Conservation (phyloP, 257 asterid genomes). For the Ocimum tenuiflorum region DNA sequence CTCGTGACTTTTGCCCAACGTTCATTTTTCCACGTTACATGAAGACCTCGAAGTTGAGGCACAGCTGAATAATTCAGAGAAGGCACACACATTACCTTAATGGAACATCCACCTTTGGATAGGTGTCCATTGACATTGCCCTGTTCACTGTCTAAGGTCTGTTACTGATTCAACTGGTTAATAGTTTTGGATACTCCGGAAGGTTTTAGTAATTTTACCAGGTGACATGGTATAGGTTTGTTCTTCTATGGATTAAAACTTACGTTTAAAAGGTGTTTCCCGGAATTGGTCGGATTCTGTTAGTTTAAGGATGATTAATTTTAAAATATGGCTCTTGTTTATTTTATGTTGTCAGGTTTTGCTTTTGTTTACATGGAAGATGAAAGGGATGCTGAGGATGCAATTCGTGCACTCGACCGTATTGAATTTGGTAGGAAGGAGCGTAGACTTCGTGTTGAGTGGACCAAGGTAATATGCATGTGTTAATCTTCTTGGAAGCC, state of each 20-base stretch:
- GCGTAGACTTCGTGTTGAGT: constrained; percentile 81
- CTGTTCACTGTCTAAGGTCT: constrained; percentile 60
- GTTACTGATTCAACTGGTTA: constrained; percentile 46
- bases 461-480: constrained; percentile 58
- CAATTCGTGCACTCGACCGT: constrained; percentile 69
- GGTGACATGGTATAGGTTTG: constrained; percentile 32
- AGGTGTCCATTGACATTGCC: constrained; percentile 52
- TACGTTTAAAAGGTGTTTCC: constrained; percentile 18
- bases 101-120: constrained; percentile 52
- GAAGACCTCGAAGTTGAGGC: constrained; percentile 58
- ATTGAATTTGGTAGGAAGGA: constrained; percentile 75
- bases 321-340: neutral
- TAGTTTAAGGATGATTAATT: neutral
- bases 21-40: constrained; percentile 48
- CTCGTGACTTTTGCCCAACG: constrained; percentile 51
- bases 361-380: constrained; percentile 76
- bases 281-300: neutral
- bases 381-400: constrained; percentile 86
- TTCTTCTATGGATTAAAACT: constrained; percentile 18
- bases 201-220: constrained; percentile 32
- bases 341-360: constrained; percentile 25
- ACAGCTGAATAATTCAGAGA: constrained; percentile 45
- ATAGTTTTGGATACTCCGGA: constrained; percentile 36
- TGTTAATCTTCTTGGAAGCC: neutral
- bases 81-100: constrained; percentile 45